phyloP scores from a whole-genome alignment of 2,329 filamentous ascomycete species.

The Hortaea werneckii region DNA sequence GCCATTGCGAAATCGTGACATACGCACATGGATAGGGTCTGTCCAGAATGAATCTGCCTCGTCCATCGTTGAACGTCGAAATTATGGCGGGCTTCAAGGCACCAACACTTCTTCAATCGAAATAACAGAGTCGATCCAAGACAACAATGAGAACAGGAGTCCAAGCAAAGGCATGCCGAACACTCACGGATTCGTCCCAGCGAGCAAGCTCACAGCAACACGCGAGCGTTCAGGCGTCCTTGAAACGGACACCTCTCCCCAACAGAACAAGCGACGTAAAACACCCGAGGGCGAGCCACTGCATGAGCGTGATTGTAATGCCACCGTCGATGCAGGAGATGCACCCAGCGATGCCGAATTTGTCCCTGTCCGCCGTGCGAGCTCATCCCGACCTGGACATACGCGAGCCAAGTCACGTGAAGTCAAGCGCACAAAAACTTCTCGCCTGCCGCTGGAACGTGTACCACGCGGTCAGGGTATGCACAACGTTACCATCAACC shows the following conservation, averaged over 20 bases:
- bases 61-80: slow-evolving; percentile 7
- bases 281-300: slow-evolving; percentile 12
- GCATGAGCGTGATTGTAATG: slow-evolving; percentile 17
- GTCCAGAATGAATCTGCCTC: slow-evolving; percentile 1
- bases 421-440: slow-evolving; percentile 25
- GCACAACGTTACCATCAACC: slow-evolving; percentile 9
- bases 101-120: not conserved
- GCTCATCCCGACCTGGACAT: too few relatives aligned
- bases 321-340: not conserved
- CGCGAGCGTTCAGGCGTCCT: slow-evolving; percentile 2
- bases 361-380: slow-evolving; percentile 2
- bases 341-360: slow-evolving; percentile 6
- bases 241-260: slow-evolving; percentile 1
- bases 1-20: slow-evolving; percentile 21
- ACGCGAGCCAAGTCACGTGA: slow-evolving; percentile 12
- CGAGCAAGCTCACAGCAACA: slow-evolving; percentile 17
- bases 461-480: slow-evolving; percentile 20
- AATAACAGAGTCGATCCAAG: not conserved
- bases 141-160: slow-evolving; percentile 5
- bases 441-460: slow-evolving; percentile 30
- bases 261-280: slow-evolving; percentile 14
- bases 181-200: slow-evolving; percentile 17
- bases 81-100: slow-evolving; percentile 1
- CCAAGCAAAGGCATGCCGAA: slow-evolving; percentile 2
- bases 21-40: slow-evolving; percentile 19